Evolutionary conservation across 164 flowering plant species (phyloP).

Genomic region (Warburgia ugandensis): DNA sequence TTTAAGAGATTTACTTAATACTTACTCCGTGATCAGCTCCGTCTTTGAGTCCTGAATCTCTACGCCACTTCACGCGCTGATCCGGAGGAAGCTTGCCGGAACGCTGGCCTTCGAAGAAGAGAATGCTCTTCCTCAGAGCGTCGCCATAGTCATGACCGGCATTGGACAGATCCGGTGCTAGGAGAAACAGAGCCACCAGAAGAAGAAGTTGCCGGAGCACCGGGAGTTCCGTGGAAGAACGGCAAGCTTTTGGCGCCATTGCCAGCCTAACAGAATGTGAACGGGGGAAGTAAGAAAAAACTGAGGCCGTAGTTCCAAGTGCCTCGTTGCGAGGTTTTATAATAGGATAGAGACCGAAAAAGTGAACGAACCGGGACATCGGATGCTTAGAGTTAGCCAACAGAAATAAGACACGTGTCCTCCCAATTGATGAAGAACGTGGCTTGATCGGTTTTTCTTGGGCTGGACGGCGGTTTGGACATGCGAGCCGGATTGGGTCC

Average conservation of each 20-base stretch:
- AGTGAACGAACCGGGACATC: background rate
- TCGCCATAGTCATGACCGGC: slow-evolving; percentile 56
- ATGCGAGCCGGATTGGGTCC: too few relatives aligned
- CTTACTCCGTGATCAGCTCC: slow-evolving; percentile 71
- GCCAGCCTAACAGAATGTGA: background rate
- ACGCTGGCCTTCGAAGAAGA: slow-evolving; percentile 95
- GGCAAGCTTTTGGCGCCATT: slow-evolving; percentile 1
- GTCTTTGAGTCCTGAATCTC: slow-evolving; percentile 74
- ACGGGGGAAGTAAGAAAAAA: background rate
- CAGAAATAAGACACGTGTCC: background rate
- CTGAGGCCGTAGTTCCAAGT: too few relatives aligned
- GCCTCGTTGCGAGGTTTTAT: too few relatives aligned
- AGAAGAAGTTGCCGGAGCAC: background rate
- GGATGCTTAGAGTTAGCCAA: background rate
- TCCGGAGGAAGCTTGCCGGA: slow-evolving; percentile 80
- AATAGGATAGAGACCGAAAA: background rate
- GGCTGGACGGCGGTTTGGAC: too few relatives aligned
- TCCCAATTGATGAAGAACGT: too few relatives aligned
- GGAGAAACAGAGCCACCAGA: background rate
- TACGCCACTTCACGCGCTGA: slow-evolving; percentile 80
- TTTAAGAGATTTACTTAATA: too few relatives aligned
- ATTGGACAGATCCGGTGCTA: slow-evolving; percentile 5
- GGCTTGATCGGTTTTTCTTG: slow-evolving; percentile 1
- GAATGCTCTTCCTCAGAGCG: slow-evolving; percentile 78
- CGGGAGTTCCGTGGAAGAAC: background rate